Base-by-base conservation (phyloP, 164 flowering plant genomes). In the Kalanchoe fedtschenkoi region DNA sequence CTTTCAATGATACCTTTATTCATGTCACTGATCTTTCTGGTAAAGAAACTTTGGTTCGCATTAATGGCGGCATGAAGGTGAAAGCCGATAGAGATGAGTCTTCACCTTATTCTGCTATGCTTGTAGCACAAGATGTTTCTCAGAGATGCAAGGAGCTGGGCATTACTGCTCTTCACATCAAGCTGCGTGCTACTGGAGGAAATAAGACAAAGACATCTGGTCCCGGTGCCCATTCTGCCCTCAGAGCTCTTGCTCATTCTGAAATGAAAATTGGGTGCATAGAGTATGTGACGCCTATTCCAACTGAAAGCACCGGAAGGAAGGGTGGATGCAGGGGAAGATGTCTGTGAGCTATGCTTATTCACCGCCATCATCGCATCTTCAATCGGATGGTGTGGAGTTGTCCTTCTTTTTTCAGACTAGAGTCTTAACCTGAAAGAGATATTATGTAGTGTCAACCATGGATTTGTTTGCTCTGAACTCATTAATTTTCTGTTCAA, bases 151-250 rank as follows among this genome's bases (percentile, higher is more conserved):
- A 78, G 82, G 82, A 76, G 24, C 82, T 73, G 47, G 80, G 82
- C 5, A 69, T 78, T 4, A 76, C 74, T 44, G 79, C 79, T 60
- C 68, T 78, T 17, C 82, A 78, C 41, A 78, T 78, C 29, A 78
- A 78, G 72, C 82, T 78, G 4, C 70, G 81, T 2, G 81, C 81
- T 11, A 78, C 81, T 38, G 81, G 81, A 26, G 81, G 81, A 5
- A 75, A 78, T 70, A 76, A 78, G 65, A 76, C 82, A 22, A 78
- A 76, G 77, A 78, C 82, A 38, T 80, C 82, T 17, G 82, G 82
- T 41, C 82, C 82, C 26, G 82, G 82, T 65, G 79, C 82, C 21
- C 82, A 76, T 62, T 69, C 80, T 56, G 80, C 80, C 14, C 77
- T 76, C 17, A 66, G 80, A 51, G 56, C 56, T 0, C 56, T 51